Base-by-base conservation (phyloP, 371 early-diverging fungal genomes). In the Saksenaea oblongispora region DNA sequence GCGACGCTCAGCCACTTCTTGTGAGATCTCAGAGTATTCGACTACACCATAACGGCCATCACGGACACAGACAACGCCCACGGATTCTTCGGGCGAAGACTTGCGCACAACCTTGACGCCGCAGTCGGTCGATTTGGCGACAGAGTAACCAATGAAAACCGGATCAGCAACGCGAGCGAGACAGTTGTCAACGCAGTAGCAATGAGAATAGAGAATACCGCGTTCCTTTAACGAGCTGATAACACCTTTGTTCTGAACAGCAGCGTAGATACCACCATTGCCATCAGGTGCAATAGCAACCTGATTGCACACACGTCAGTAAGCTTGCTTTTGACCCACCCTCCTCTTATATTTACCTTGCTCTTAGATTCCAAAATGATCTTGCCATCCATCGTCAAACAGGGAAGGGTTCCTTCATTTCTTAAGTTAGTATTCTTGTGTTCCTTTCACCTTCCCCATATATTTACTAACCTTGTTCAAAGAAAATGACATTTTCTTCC, bases 181-280 rank as follows among this genome's bases (percentile, higher is more conserved):
- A 69, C 95, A 93, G 84, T 97, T 97, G 82, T 97, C 98, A 36
- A 97, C 97, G 71, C 97, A 94, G 87, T 96, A 97, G 37, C 90
- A 88, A 79, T 97, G 97, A 76, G 91, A 92, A 74, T 90, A 93
- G 67, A 88, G 84, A 63, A 95, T 85, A 56, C 90, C 89, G 67
- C 94, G 90, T 59, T 79, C 74, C 26, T 84, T 83, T 71, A 96
- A 83, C 69, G 92, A 89, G 35, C 78, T 83, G 18, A 96, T 75
- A 9, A 93, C 90, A 51, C 93, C 92, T 65, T 90, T 87, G 42
- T 81, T 78, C 36, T 88, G 85, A 39, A 96, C 84, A 8, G 92
- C 91, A 57, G 85, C 86, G 66, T 91, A 93, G 55, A 93, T 87
- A 36, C 93, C 92, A 59, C 93, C 93, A 69, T 93, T 93, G 36